phyloP scores from a whole-genome alignment of 2,329 filamentous ascomycete genomes.

The Didymella pinodella region DNA sequence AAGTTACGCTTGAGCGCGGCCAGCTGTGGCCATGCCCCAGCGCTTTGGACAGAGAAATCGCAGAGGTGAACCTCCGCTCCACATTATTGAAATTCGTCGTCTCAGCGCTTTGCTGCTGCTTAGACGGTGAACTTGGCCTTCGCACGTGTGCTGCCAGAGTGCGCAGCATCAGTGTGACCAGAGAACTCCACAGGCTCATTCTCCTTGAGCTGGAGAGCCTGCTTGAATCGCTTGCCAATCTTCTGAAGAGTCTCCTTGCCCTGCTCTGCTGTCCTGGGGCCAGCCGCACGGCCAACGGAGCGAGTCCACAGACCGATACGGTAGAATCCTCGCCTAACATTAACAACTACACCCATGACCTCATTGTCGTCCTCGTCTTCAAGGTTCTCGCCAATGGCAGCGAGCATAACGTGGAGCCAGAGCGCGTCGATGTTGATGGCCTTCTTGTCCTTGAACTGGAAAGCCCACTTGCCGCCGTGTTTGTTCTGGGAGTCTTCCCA shows the following conservation, averaged over 20 bases:
- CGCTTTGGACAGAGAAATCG: slow-evolving; percentile 14
- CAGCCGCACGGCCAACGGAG: slow-evolving; percentile 84
- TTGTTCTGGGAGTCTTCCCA: slow-evolving; percentile 99
- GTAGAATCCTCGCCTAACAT: slow-evolving; percentile 98
- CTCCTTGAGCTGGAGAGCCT: slow-evolving; percentile 79
- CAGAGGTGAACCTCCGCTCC: slow-evolving; percentile 12
- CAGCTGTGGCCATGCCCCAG: slow-evolving; percentile 8
- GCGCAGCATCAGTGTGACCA: slow-evolving; percentile 92
- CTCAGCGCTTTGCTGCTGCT: slow-evolving; percentile 10
- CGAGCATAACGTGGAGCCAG: slow-evolving; percentile 97
- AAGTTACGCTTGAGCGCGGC: slow-evolving; percentile 31
- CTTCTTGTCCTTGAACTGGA: slow-evolving; percentile 96
- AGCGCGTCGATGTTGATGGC: slow-evolving; percentile 90
- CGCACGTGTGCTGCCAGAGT: slow-evolving; percentile 90
- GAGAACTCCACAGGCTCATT: slow-evolving; percentile 90
- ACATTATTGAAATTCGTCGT: background rate
- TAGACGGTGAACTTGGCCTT: slow-evolving; percentile 93
- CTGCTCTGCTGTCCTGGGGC: slow-evolving; percentile 77
- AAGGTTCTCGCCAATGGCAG: slow-evolving; percentile 95
- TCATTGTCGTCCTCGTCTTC: slow-evolving; percentile 95
- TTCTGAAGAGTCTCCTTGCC: slow-evolving; percentile 82
- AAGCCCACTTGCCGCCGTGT: slow-evolving; percentile 98
- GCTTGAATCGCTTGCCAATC: slow-evolving; percentile 93
- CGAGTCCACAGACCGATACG: slow-evolving; percentile 97
- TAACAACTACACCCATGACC: slow-evolving; percentile 99